These are phyloP conservation scores for Mucor saturninus DNA, from an alignment of 371 early-diverging fungal species.

Conservation along the genomic window DNA sequence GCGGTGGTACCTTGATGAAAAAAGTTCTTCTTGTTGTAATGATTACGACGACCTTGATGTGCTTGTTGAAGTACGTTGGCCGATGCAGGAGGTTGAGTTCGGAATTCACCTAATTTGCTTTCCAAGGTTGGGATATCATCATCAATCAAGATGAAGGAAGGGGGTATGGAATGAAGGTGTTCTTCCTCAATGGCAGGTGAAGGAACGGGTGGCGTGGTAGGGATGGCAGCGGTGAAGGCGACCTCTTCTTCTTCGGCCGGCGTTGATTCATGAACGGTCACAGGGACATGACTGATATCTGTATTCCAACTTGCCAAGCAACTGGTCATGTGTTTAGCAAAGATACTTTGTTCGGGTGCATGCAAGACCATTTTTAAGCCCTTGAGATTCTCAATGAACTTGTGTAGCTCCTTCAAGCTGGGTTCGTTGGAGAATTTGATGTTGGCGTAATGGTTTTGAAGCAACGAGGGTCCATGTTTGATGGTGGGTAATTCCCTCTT, in stretches of 20 bases:
- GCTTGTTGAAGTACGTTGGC: constrained; percentile 22
- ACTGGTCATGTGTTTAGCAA: constrained; percentile 63
- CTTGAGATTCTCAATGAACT: constrained; percentile 54
- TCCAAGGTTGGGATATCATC: constrained; percentile 57
- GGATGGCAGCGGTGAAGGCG: neutral
- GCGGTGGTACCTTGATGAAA: constrained; percentile 51
- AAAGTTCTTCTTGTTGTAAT: constrained; percentile 20
- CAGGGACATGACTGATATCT: constrained; percentile 58
- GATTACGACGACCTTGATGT: constrained; percentile 16
- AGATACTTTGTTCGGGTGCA: constrained; percentile 59
- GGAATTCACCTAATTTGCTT: constrained; percentile 41
- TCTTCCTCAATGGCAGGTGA: constrained; percentile 42
- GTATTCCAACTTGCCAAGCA: constrained; percentile 65
- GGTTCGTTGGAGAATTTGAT: constrained; percentile 58
- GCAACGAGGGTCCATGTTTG: neutral
- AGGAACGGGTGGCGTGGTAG: constrained; percentile 25
- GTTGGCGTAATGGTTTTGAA: constrained; percentile 33
- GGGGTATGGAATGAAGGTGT: constrained; percentile 39
- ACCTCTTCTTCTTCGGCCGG: too few relatives aligned
- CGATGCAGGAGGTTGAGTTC: constrained; percentile 31
- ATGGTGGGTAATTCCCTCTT: constrained; percentile 8
- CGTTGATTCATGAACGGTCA: constrained; percentile 6
- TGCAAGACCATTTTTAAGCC: constrained; percentile 58
- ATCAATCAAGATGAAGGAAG: constrained; percentile 61
- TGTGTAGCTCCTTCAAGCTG: constrained; percentile 51